phyloP scores from a whole-genome alignment of 2,329 filamentous ascomycete genomes.

The Aschersonia sp. region DNA sequence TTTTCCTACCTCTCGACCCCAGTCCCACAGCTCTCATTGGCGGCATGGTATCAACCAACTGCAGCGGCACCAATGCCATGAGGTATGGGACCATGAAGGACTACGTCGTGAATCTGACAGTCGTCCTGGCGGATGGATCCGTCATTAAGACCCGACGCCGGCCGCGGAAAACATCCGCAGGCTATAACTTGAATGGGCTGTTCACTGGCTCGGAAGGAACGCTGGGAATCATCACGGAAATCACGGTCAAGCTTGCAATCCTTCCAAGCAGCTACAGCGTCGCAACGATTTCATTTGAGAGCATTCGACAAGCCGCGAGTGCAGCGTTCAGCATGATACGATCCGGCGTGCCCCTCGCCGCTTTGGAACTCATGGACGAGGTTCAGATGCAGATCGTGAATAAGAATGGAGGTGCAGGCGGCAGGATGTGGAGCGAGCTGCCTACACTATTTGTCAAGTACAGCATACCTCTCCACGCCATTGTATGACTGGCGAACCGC shows the following conservation, averaged over 20 bases:
- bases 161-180: conserved; percentile 55
- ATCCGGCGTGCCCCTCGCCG: conserved; percentile 50
- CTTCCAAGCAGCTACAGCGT: conserved; percentile 50
- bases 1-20: conserved; percentile 59
- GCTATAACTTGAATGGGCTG: conserved; percentile 55
- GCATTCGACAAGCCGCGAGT: conserved; percentile 44
- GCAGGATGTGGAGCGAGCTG: conserved; percentile 46
- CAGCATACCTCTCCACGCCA: neutral
- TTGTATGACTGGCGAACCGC: neutral
- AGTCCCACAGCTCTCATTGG: conserved; percentile 44
- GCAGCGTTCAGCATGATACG: conserved; percentile 51
- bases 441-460: conserved; percentile 62
- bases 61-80: conserved; percentile 44
- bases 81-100: conserved; percentile 66
- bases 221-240: conserved; percentile 55
- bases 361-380: conserved; percentile 49
- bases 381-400: conserved; percentile 57
- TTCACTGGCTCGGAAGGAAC: conserved; percentile 62
- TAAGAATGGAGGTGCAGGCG: conserved; percentile 41
- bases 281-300: conserved; percentile 46
- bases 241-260: conserved; percentile 51
- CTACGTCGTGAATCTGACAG: conserved; percentile 57
- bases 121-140: conserved; percentile 54
- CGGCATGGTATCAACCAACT: conserved; percentile 53
- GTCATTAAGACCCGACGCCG: conserved; percentile 51